These are phyloP conservation scores for Debaryomyces hansenii DNA, from an alignment of 805 yeast species.

Conservation along the genomic window DNA sequence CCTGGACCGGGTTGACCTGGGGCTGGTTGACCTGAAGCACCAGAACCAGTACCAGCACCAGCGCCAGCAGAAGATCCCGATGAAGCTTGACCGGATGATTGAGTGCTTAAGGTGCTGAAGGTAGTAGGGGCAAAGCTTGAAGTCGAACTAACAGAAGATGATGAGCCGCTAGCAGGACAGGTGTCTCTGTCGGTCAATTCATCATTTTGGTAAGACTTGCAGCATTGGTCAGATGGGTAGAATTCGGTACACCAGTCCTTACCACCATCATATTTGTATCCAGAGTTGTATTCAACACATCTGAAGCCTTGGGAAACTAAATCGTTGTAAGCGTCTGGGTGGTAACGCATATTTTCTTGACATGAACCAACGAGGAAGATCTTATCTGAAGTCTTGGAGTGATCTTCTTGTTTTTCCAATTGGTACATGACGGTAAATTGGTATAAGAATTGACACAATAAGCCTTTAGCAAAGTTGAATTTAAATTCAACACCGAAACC, in stretches of 20 bases:
- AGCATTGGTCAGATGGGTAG: constrained; percentile 14
- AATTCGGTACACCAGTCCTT: constrained; percentile 17
- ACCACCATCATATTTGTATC: constrained; percentile 15
- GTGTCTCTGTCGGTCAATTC: constrained; percentile 9
- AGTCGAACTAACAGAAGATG: not conserved
- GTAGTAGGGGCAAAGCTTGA: not conserved
- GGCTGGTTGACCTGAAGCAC: not conserved
- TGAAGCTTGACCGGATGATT: no score
- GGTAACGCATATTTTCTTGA: constrained; percentile 9
- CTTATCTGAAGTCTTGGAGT: constrained; percentile 11
- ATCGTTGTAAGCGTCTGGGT: constrained; percentile 10
- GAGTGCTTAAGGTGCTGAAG: no score
- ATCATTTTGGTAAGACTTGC: constrained; percentile 9
- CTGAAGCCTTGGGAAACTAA: constrained; percentile 11
- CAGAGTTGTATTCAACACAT: constrained; percentile 19
- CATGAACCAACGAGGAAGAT: constrained; percentile 18
- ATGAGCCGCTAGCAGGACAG: constrained; percentile 7
- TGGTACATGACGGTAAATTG: constrained; percentile 16
- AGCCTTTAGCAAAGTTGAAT: constrained; percentile 13
- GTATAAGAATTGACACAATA: constrained; percentile 16
- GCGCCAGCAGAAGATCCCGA: not conserved
- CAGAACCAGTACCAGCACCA: not conserved
- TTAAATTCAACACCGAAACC: constrained; percentile 16
- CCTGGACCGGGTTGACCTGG: no score
- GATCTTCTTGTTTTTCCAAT: constrained; percentile 5